Evolutionary conservation across 2,329 filamentous ascomycete species (phyloP).

Genomic region (Ustilaginoidea virens): DNA sequence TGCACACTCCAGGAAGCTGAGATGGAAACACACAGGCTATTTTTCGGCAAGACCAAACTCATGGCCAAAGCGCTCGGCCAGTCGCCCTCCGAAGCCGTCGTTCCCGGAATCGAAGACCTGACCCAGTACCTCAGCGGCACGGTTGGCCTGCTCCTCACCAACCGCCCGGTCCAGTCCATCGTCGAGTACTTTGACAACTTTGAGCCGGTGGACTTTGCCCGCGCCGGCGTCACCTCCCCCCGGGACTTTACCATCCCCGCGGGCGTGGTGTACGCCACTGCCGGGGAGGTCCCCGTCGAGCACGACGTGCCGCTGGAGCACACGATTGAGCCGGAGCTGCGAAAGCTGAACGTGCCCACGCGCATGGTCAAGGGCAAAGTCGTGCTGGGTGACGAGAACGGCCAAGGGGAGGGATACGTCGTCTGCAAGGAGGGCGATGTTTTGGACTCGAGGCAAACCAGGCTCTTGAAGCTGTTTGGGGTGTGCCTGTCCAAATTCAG

Average conservation of each 20-base stretch:
- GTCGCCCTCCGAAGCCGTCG: conserved; percentile 61
- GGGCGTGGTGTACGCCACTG: conserved; percentile 68
- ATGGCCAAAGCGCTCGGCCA: conserved; percentile 90
- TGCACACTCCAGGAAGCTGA: no score
- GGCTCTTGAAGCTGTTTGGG: conserved; percentile 84
- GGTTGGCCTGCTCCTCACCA: conserved; percentile 83
- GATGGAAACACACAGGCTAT: conserved; percentile 44
- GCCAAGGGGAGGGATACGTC: conserved; percentile 44
- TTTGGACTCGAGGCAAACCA: conserved; percentile 82
- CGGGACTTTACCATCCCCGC: conserved; percentile 67
- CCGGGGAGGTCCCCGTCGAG: conserved; percentile 62
- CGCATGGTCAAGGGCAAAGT: conserved; percentile 80
- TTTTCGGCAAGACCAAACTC: conserved; percentile 99
- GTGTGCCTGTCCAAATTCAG: conserved; percentile 83
- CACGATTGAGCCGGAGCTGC: conserved; percentile 77
- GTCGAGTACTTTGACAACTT: conserved; percentile 58
- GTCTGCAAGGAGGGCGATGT: conserved; percentile 77
- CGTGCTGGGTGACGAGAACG: conserved; percentile 44
- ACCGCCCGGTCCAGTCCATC: conserved; percentile 53
- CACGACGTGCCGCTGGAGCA: conserved; percentile 80
- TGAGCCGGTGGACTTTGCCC: conserved; percentile 72
- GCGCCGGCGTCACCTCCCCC: conserved; percentile 63
- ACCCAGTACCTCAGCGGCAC: conserved; percentile 58
- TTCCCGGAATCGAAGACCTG: conserved; percentile 60
- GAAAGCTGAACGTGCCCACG: conserved; percentile 80